Evolutionary conservation across 352 stramenopile genomes (phyloP), one percentile per base, ranked within the genome.

Genomic region (Thalassiosira hispida): DNA sequence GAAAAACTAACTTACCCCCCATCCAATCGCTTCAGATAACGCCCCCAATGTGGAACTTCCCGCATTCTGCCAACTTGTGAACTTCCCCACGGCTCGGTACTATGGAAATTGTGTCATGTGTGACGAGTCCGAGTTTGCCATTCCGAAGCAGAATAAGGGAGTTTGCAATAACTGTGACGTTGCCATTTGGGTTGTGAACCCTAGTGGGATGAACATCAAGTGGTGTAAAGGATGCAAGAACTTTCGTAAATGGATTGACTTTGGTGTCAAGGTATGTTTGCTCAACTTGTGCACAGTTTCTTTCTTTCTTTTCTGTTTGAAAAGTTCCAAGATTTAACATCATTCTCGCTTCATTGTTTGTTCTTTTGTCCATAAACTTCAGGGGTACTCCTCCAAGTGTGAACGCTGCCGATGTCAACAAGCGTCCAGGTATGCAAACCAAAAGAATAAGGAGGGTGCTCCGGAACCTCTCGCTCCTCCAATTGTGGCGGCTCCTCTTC

Each of bases 141-240:
- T 93, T 60, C 87, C 87, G 14, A 87, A 85, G 46, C 87, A 93
- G 73, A 93, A 93, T 61, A 93, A 91, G 70, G 87, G 87, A 9
- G 61, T 93, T 46, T 93, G 87, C 53, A 93, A 86, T 9, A 81
- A 75, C 18, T 93, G 87, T 62, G 87, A 93, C 77, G 79, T 90
- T 0, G 76, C 80, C 18, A 83, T 93, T 20, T 93, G 87, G 87
- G 75, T 90, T 18, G 35, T 91, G 2, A 61, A 73, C 6, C 25
- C 20, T 2, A 62, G 66, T 49, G 83, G 73, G 9, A 65, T 91
- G 38, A 82, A 93, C 67, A 89, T 93, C 52, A 91, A 91, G 66
- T 93, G 87, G 87, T 93, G 87, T 62, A 93, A 93, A 44, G 87
- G 87, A 69, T 93, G 87, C 76, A 93, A 93, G 64, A 93, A 93